phyloP scores from a whole-genome alignment of 108 stramenopile species.

The Aurantiochytrium sp. region DNA sequence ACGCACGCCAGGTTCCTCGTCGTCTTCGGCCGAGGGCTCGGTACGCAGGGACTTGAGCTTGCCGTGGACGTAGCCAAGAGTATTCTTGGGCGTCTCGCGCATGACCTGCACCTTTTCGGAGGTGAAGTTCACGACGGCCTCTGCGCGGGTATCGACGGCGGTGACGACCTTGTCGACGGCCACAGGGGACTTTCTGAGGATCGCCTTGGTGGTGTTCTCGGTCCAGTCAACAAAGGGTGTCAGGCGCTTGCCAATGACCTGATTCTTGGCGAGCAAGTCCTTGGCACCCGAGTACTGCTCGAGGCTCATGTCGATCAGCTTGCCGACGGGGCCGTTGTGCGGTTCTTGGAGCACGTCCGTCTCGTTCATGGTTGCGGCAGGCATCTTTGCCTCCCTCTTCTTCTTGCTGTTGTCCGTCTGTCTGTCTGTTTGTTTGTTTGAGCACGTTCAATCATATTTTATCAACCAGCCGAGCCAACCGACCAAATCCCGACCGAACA shows the following conservation, averaged over 20 bases:
- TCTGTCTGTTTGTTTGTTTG: no score
- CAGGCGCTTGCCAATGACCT: neutral
- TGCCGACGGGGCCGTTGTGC: neutral
- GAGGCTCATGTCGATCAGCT: neutral
- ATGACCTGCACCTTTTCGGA: neutral
- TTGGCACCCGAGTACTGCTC: neutral
- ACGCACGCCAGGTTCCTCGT: neutral
- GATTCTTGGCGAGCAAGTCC: neutral
- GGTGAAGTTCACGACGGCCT: neutral
- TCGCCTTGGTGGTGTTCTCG: conserved; percentile 2
- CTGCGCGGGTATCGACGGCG: neutral
- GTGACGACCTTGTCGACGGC: neutral
- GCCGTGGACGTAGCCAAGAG: neutral
- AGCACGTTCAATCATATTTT: no score
- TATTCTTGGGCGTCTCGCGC: neutral
- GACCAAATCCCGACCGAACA: no score
- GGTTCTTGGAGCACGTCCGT: neutral
- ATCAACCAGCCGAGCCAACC: no score
- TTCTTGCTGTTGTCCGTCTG: no score
- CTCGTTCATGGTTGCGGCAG: neutral
- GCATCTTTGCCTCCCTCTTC: neutral
- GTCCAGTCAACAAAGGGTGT: neutral
- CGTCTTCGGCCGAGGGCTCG: neutral
- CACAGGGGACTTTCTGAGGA: neutral
- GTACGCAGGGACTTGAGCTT: neutral